Evolutionary conservation across 495 filamentous ascomycete genomes (phyloP).

Genomic region (Thozetella sp.): DNA sequence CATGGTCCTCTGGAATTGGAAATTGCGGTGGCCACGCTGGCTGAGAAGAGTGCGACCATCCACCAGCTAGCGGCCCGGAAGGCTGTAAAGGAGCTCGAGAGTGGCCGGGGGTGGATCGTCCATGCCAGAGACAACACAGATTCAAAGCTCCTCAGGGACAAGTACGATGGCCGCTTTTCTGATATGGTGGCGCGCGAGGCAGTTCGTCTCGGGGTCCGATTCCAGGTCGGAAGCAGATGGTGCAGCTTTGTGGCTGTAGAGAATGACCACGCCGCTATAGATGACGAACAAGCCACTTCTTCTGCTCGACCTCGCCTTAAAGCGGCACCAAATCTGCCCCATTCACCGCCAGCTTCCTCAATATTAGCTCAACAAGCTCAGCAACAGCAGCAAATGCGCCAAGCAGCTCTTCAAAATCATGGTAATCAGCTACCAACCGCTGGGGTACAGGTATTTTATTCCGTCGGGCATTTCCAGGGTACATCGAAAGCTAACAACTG

Average conservation of each 20-base stretch:
- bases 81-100: conserved; percentile 69
- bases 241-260: conserved; percentile 72
- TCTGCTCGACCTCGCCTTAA: no score
- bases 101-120: conserved; percentile 67
- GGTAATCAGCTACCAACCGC: no score
- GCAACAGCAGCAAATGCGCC: no score
- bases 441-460: no score
- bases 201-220: conserved; percentile 61
- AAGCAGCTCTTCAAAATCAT: no score
- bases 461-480: no score
- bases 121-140: conserved; percentile 38
- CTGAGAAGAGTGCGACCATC: conserved; percentile 54
- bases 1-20: conserved; percentile 60
- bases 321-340: no score
- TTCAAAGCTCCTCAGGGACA: conserved; percentile 46
- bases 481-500: no score
- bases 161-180: conserved; percentile 45
- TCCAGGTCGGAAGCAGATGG: conserved; percentile 69
- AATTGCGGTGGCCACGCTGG: conserved; percentile 57
- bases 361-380: no score
- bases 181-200: conserved; percentile 64
- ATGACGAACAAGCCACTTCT: no score
- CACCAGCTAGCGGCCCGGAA: conserved; percentile 72
- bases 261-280: conserved; percentile 20
- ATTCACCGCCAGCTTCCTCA: no score